A percentile compares a stretch with the other conserved stretches of the same genome.
These are phyloP conservation scores for Forsythia suspensa DNA, from an alignment of 257 asterid species.

Conservation along the genomic window DNA sequence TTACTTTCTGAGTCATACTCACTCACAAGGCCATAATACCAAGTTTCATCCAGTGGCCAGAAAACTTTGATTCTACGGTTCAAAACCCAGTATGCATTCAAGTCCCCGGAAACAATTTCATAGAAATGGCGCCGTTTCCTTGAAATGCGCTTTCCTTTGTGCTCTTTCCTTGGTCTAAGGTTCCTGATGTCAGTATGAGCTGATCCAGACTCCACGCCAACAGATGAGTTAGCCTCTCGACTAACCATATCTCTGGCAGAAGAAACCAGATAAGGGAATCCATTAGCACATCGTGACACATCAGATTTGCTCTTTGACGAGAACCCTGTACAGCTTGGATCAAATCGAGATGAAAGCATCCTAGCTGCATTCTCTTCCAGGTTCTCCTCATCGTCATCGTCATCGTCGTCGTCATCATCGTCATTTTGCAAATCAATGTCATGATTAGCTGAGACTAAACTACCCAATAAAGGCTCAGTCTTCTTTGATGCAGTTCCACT, in stretches of 20 bases:
- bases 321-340: constrained; percentile 93
- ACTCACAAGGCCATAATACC: constrained; percentile 84
- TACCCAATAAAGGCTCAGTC: constrained; percentile 46
- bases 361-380: constrained; percentile 96
- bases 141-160: constrained; percentile 48
- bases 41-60: constrained; percentile 96
- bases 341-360: constrained; percentile 98
- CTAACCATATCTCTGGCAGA: constrained; percentile 43
- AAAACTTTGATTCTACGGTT: constrained; percentile 79
- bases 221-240: constrained; percentile 45
- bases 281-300: constrained; percentile 41
- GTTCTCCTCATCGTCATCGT: constrained; percentile 86
- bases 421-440: constrained; percentile 58
- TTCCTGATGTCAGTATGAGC: constrained; percentile 61
- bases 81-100: constrained; percentile 73
- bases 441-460: constrained; percentile 40
- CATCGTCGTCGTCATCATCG: constrained; percentile 65
- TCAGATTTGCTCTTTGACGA: constrained; percentile 54
- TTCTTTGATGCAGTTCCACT: constrained; percentile 42
- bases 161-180: constrained; percentile 74
- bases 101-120: constrained; percentile 59
- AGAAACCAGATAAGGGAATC: constrained; percentile 48
- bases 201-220: constrained; percentile 48
- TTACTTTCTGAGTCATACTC: constrained; percentile 75
- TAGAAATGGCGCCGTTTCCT: constrained; percentile 96